These are phyloP conservation scores for Saccharum spontaneum DNA, from an alignment of 176 grass and related monocot species.

Conservation along the genomic window DNA sequence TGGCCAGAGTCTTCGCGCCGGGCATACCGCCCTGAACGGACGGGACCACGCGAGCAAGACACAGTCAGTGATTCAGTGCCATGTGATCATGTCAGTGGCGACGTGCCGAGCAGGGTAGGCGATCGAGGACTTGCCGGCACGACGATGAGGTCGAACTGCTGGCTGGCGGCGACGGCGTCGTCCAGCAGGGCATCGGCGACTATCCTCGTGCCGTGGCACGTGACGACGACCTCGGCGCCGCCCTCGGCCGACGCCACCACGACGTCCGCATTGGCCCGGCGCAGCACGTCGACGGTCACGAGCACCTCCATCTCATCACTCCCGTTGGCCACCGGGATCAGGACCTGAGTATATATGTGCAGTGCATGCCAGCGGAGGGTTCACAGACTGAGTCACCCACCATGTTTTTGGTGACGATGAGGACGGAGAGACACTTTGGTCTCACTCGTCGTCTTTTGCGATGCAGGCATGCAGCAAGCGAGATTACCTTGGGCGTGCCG, in stretches of 20 bases:
- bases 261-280: conserved; percentile 56
- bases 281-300: conserved; percentile 51
- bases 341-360: conserved; percentile 28
- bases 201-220: conserved; percentile 44
- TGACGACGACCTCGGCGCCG: conserved; percentile 41
- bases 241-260: conserved; percentile 43
- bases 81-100: too few relatives aligned
- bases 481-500: conserved; percentile 46
- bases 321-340: conserved; percentile 57
- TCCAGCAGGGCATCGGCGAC: conserved; percentile 50
- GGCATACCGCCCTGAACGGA: conserved; percentile 46
- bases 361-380: not conserved
- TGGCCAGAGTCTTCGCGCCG: conserved; percentile 43
- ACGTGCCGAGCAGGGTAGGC: not conserved
- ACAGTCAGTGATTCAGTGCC: not conserved
- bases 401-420: not conserved
- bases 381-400: not conserved
- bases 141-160: conserved; percentile 54
- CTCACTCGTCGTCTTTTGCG: not conserved
- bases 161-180: conserved; percentile 32
- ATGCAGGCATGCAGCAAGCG: not conserved
- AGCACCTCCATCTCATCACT: conserved; percentile 56
- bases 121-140: conserved; percentile 40
- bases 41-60: not conserved
- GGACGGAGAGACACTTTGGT: too few relatives aligned